Conservation (phyloP, 371 early-diverging fungal species). For the Apophysomyces ossiformis region DNA sequence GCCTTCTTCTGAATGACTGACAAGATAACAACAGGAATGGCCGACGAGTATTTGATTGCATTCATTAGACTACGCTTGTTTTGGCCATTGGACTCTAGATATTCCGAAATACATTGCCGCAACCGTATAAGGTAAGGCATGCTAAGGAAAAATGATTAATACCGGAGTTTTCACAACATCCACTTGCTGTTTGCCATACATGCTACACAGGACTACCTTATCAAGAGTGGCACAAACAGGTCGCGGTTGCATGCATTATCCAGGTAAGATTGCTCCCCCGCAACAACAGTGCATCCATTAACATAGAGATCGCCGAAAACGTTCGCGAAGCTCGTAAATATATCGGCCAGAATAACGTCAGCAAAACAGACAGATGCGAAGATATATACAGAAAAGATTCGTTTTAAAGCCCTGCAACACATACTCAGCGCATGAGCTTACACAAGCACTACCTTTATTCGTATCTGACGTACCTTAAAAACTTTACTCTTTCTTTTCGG, state of each 20-base stretch:
- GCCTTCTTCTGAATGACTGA: constrained; percentile 70
- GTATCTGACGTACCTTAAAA: constrained; percentile 56
- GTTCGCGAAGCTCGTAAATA: constrained; percentile 89
- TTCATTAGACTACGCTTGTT: constrained; percentile 81
- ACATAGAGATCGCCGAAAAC: constrained; percentile 83
- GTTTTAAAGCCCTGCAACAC: constrained; percentile 34
- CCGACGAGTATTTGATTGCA: constrained; percentile 85
- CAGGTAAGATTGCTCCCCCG: constrained; percentile 35
- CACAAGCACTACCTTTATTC: not conserved
- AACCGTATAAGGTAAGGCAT: constrained; percentile 87
- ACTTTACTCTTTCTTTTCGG: constrained; percentile 64
- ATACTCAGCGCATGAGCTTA: not conserved
- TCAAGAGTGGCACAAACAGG: constrained; percentile 60
- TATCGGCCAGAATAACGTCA: constrained; percentile 92
- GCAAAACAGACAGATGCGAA: constrained; percentile 71
- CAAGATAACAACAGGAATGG: constrained; percentile 81
- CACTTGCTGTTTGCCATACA: constrained; percentile 6
- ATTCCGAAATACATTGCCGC: constrained; percentile 84
- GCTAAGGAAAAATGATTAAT: constrained; percentile 33
- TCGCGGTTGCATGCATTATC: constrained; percentile 53
- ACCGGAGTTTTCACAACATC: not conserved
- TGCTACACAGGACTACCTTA: constrained; percentile 48
- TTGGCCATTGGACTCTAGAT: constrained; percentile 50
- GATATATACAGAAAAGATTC: constrained; percentile 55
- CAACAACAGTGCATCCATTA: constrained; percentile 55